These are phyloP conservation scores for Cornus florida DNA, from an alignment of 148 eudicot species.

Conservation along the genomic window DNA sequence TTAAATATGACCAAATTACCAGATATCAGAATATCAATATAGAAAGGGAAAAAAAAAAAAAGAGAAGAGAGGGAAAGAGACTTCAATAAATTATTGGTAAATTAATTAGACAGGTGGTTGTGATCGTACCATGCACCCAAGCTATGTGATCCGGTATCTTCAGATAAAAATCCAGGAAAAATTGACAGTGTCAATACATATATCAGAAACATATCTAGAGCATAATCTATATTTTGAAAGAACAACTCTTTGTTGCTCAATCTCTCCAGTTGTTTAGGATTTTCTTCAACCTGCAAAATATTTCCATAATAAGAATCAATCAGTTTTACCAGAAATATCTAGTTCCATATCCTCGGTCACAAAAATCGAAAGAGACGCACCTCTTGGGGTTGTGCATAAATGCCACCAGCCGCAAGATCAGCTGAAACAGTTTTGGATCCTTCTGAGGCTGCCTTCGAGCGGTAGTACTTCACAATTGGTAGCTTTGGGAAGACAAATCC, in stretches of 20 bases:
- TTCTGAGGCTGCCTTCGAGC: conserved; percentile 50
- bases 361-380: not conserved
- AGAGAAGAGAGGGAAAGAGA: no score
- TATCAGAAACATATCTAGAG: conserved; percentile 40
- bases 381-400: conserved; percentile 12
- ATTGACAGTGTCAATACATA: conserved; percentile 50
- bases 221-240: conserved; percentile 44
- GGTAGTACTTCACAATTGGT: conserved; percentile 48
- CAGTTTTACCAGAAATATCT: not conserved
- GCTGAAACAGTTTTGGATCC: conserved; percentile 61
- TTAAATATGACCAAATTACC: conserved; percentile 13
- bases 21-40: not conserved
- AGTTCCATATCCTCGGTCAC: not conserved
- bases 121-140: conserved; percentile 43
- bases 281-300: conserved; percentile 26
- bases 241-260: conserved; percentile 44
- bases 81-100: no score
- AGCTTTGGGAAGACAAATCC: conserved; percentile 50
- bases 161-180: conserved; percentile 70
- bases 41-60: no score
- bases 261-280: conserved; percentile 21
- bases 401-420: conserved; percentile 54
- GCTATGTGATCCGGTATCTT: conserved; percentile 55
- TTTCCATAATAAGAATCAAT: not conserved
- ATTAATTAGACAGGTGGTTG: not conserved